Evolutionary conservation across 805 yeast genomes (phyloP), one percentile per base, ranked within the genome.

Genomic region (Cyberlindnera japonica): DNA sequence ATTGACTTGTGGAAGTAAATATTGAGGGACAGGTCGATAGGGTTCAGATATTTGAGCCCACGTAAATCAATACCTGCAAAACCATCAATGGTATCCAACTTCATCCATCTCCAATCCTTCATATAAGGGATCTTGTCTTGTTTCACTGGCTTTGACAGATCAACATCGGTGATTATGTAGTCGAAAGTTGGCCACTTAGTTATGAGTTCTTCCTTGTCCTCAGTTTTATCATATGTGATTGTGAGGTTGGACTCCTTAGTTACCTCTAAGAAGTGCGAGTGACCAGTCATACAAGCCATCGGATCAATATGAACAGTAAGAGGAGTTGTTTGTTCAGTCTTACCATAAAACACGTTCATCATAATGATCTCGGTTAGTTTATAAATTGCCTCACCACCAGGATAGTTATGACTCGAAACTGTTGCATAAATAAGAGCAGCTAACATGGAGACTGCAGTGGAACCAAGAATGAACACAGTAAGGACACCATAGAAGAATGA

Each of bases 251-350:
- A 51, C 3, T 31, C 17, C 4, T 51, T 59, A 12, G 47, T 71
- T 5, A 83, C 49, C 54, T 89, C 82, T 0, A 81, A 81, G 63
- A 91, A 91, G 38, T 77, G 68, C 3, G 90, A 75, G 4, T 80
- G 81, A 8, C 98, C 98, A 1, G 91, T 79, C 93, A 87, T 88
- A 54, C 95, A 86, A 0, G 91, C 73, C 0, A 84, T 76, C 3
- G 82, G 81, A 53, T 85, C 95, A 64, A 87, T 63, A 59, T 90
- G 95, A 9, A 90, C 77, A 0, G 69, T 60, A 14, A 67, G 15
- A 13, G 42, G 38, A 8, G 14, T 43, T 4, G 58, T 44, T 19
- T 56, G 41, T 5, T 39, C 34, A 6, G 40, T 41, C 14, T 40
- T 28, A 39, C 24, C 38, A 24, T 17, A 27, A 13, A 39, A 10